Evolutionary conservation across 2,329 filamentous ascomycete genomes (phyloP).

Genomic region (Penicillium fuscoglaucum): DNA sequence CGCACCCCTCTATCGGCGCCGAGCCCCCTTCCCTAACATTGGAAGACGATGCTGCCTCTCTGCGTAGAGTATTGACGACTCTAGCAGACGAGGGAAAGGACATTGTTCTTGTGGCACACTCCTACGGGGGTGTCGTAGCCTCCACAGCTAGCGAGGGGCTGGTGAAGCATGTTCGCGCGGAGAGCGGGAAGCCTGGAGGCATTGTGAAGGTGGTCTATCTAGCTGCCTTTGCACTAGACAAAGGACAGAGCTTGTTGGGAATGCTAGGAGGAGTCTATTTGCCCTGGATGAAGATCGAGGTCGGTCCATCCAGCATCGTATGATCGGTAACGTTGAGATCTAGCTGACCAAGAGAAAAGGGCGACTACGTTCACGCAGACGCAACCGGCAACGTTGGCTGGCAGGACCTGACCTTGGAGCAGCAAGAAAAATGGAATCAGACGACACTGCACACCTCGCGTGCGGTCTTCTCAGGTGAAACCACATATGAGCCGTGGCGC

Average conservation of each 20-base stretch:
- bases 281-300: conserved; percentile 25
- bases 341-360: conserved; percentile 7
- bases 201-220: conserved; percentile 35
- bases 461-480: conserved; percentile 27
- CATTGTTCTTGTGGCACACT: conserved; percentile 35
- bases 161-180: conserved; percentile 22
- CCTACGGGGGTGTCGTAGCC: conserved; percentile 37
- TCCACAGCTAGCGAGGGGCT: conserved; percentile 34
- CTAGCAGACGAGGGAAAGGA: conserved; percentile 32
- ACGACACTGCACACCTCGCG: conserved; percentile 28
- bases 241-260: conserved; percentile 35
- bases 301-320: conserved; percentile 9
- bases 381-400: conserved; percentile 23
- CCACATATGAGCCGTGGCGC: conserved; percentile 36
- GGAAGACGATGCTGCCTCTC: conserved; percentile 36
- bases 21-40: conserved; percentile 38
- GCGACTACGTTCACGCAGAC: conserved; percentile 19
- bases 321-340: neutral
- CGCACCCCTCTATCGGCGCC: conserved; percentile 31
- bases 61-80: conserved; percentile 15
- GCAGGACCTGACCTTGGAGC: conserved; percentile 30
- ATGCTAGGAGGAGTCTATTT: conserved; percentile 25
- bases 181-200: conserved; percentile 29
- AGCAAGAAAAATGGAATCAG: conserved; percentile 27
- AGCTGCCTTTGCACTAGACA: conserved; percentile 39